These are phyloP conservation scores for Aspergillus ibericus DNA, from an alignment of 2,329 filamentous ascomycete species.

Conservation along the genomic window DNA sequence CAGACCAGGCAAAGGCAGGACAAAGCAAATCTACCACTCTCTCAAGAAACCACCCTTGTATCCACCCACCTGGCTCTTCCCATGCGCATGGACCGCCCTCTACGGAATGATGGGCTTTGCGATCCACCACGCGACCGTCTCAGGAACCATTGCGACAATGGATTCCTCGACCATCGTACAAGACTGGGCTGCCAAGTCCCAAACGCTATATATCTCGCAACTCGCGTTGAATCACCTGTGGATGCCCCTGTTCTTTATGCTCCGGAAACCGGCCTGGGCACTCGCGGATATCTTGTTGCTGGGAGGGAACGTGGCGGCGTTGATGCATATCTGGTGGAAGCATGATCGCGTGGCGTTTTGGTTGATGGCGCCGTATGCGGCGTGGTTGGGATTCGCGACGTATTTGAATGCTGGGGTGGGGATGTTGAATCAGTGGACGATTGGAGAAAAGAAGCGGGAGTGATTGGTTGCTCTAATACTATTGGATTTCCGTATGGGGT, in stretches of 20 bases:
- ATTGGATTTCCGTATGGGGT: too few relatives aligned
- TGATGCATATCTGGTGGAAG: slow-evolving; percentile 73
- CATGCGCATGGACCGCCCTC: slow-evolving; percentile 59
- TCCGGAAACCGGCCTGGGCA: slow-evolving; percentile 71
- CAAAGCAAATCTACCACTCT: slow-evolving; percentile 37
- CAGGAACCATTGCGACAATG: slow-evolving; percentile 59
- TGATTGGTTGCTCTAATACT: neutral
- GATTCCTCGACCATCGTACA: slow-evolving; percentile 50
- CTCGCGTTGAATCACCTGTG: slow-evolving; percentile 81
- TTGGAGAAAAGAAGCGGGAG: slow-evolving; percentile 18
- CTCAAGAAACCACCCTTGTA: slow-evolving; percentile 52
- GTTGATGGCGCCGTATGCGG: slow-evolving; percentile 77
- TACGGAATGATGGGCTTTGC: slow-evolving; percentile 82
- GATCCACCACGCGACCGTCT: slow-evolving; percentile 71
- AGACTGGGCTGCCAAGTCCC: slow-evolving; percentile 63
- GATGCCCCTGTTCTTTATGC: slow-evolving; percentile 91
- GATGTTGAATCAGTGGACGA: slow-evolving; percentile 65
- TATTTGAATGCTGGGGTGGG: slow-evolving; percentile 74
- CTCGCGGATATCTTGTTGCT: slow-evolving; percentile 73
- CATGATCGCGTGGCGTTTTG: slow-evolving; percentile 72
- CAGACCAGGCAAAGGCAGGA: slow-evolving; percentile 25
- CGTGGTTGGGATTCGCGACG: slow-evolving; percentile 82
- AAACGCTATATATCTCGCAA: slow-evolving; percentile 82
- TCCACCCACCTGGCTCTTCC: slow-evolving; percentile 60
- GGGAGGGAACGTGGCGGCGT: slow-evolving; percentile 68